Base-by-base conservation (phyloP, 225 moss, liverwort and hornwort species). In the Asterella californica region DNA sequence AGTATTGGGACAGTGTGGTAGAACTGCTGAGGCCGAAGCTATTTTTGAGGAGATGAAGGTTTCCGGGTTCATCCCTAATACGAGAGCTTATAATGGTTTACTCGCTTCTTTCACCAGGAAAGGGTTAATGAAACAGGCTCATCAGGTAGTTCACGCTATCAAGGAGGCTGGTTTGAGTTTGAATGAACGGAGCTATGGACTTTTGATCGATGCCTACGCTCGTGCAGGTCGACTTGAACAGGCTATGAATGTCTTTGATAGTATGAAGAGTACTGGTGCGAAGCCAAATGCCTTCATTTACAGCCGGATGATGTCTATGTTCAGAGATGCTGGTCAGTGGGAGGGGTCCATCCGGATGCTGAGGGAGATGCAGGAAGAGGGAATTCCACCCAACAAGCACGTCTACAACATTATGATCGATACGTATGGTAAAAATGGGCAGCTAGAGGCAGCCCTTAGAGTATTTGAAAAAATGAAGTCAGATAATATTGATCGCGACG, bases 351-450 rank as follows among this genome's bases (percentile, higher is more conserved):
- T 89, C 52, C 78, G 81, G 38, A 82, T 93, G 76, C 22, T 95
- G 78, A 90, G 90, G 75, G 93, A 99, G 70, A 93, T 99, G 97
- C 75, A 91, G 38, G 87, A 88, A 67, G 79, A 83, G 11, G 74
- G 84, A 36, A 88, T 99, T 76, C 82, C 91, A 76, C 92, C 92
- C 37, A 95, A 95, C 75, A 87, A 84, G 52, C 88, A 93, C 75
- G 85, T 90, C n/a, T 99, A 91, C 80, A 95, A 95, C 65, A 95
- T 99, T 65, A 82, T 95, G 76, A 99, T 99, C 67, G 95, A 99
- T 82, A 93, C 93, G 0, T 93, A 90, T 63, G 97, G 92, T 30
- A 95, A 99, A 83, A 87, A 91, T 74, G 95, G 97, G 71, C 86
- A 90, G 65, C 82, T 93, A 55, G 87, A 89, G 15, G 87, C 87